These are phyloP conservation scores for Emericellopsis terricola DNA, from an alignment of 495 filamentous ascomycete genomes.

Conservation along the genomic window DNA sequence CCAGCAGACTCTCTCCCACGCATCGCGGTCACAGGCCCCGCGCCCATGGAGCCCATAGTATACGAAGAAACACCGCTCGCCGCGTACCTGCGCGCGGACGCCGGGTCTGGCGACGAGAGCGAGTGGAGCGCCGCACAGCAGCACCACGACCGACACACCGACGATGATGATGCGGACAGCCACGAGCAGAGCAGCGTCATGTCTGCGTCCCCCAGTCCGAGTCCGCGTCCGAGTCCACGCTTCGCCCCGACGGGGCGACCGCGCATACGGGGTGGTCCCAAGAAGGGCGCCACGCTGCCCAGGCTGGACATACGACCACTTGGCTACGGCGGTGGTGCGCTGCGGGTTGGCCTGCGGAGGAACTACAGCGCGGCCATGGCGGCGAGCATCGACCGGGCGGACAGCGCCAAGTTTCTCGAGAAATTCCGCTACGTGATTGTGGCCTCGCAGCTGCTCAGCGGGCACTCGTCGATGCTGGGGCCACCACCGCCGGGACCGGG, in stretches of 20 bases:
- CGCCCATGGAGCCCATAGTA: slow-evolving; percentile 76
- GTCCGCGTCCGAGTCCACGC: not conserved
- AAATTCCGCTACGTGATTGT: slow-evolving; percentile 92
- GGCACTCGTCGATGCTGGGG: slow-evolving; percentile 31
- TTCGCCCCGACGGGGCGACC: no score
- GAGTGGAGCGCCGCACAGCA: not conserved
- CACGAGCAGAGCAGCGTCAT: slow-evolving; percentile 1
- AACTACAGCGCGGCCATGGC: slow-evolving; percentile 49
- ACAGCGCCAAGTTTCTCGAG: slow-evolving; percentile 80
- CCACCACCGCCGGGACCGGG: not conserved
- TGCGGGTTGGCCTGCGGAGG: no score
- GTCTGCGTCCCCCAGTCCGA: not conserved
- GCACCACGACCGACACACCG: slow-evolving; percentile 2
- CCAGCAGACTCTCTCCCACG: no score
- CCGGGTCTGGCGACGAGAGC: not conserved
- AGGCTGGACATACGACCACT: no score
- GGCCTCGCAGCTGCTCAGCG: slow-evolving; percentile 75
- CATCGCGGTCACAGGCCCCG: no score
- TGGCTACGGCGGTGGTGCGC: no score
- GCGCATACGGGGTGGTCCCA: no score
- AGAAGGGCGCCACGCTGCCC: no score
- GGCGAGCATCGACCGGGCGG: slow-evolving; percentile 58
- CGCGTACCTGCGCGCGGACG: no score
- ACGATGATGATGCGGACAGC: not conserved
- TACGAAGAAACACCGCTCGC: slow-evolving; percentile 83